Percentiles rank a stretch among this genome's conserved stretches.
These are phyloP conservation scores for Aspergillus fumigatiaffinis DNA, from an alignment of 2,329 filamentous ascomycete genomes.

Conservation along the genomic window DNA sequence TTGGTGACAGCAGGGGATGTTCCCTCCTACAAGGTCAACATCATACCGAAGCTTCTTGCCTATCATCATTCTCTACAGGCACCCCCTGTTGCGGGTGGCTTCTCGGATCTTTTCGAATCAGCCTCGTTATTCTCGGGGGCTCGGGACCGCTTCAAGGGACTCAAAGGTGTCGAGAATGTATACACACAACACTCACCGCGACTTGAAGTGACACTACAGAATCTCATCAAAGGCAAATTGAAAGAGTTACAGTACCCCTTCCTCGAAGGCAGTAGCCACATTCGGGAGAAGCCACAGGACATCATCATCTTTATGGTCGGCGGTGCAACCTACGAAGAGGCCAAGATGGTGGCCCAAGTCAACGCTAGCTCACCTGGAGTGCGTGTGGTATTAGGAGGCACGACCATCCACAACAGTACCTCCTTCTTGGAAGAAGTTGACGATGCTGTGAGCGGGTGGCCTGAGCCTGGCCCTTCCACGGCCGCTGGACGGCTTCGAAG, in stretches of 20 bases:
- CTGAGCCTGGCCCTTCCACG: conserved; percentile 60
- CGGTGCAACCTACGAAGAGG: conserved; percentile 92
- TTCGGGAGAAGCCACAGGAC: conserved; percentile 93
- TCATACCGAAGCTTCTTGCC: conserved; percentile 75
- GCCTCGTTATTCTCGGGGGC: conserved; percentile 87
- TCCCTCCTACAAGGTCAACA: conserved; percentile 67
- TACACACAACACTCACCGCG: conserved; percentile 96
- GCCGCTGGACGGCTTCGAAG: conserved; percentile 60
- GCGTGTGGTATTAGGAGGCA: conserved; percentile 83
- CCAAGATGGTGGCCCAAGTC: conserved; percentile 90
- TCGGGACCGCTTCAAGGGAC: conserved; percentile 81
- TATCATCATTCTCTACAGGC: conserved; percentile 87
- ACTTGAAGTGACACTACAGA: conserved; percentile 81
- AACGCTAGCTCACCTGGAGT: conserved; percentile 88
- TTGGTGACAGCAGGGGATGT: conserved; percentile 80
- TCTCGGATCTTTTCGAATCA: conserved; percentile 88
- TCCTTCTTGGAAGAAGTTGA: conserved; percentile 90
- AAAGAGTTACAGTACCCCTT: conserved; percentile 89
- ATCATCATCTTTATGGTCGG: conserved; percentile 93
- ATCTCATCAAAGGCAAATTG: conserved; percentile 85
- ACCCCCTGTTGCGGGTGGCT: conserved; percentile 68
- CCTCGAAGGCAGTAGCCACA: conserved; percentile 80
- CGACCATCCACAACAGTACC: conserved; percentile 79
- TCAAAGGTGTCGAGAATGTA: conserved; percentile 97
- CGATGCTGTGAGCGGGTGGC: conserved; percentile 82